phyloP scores from a whole-genome alignment of 2,329 filamentous ascomycete genomes.

The Phialocephala subalpina region DNA sequence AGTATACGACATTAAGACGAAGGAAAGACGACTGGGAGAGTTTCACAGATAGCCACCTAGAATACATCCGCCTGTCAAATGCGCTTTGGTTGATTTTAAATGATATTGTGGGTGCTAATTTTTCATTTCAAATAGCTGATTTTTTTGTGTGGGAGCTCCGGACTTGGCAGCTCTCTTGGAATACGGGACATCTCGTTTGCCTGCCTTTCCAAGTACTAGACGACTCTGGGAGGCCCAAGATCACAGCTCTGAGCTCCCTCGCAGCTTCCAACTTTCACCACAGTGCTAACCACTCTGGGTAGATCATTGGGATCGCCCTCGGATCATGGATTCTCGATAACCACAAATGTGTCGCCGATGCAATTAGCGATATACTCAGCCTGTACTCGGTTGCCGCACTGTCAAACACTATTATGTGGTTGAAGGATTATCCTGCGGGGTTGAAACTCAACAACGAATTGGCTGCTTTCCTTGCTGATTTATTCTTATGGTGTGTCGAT shows the following conservation, averaged over 20 bases:
- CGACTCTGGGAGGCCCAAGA: too few species aligned
- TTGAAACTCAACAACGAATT: slow-evolving; percentile 95
- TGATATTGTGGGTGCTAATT: too few species aligned
- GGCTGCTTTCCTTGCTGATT: slow-evolving; percentile 89
- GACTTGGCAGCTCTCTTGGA: too few species aligned
- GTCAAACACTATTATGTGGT: slow-evolving; percentile 88
- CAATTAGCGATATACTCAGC: slow-evolving; percentile 78
- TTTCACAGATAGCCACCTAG: slow-evolving; percentile 91
- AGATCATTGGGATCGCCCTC: slow-evolving; percentile 95
- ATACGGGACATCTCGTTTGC: too few species aligned
- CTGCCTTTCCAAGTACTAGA: too few species aligned
- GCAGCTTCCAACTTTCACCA: too few species aligned
- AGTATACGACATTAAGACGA: slow-evolving; percentile 90
- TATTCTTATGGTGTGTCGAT: slow-evolving; percentile 98
- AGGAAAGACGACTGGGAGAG: slow-evolving; percentile 94
- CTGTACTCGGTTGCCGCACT: slow-evolving; percentile 89
- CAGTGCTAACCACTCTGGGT: too few species aligned
- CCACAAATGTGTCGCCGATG: slow-evolving; percentile 80
- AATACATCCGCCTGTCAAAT: slow-evolving; percentile 99
- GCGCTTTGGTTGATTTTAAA: slow-evolving; percentile 98
- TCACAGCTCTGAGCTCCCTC: too few species aligned
- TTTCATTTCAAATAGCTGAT: too few species aligned
- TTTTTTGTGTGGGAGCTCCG: too few species aligned
- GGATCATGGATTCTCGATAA: slow-evolving; percentile 99
- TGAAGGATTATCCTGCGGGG: slow-evolving; percentile 95